Evolutionary conservation across 2,329 filamentous ascomycete species (phyloP), one percentile per base, ranked within the genome.

Genomic region (Elsinoe ampelina): DNA sequence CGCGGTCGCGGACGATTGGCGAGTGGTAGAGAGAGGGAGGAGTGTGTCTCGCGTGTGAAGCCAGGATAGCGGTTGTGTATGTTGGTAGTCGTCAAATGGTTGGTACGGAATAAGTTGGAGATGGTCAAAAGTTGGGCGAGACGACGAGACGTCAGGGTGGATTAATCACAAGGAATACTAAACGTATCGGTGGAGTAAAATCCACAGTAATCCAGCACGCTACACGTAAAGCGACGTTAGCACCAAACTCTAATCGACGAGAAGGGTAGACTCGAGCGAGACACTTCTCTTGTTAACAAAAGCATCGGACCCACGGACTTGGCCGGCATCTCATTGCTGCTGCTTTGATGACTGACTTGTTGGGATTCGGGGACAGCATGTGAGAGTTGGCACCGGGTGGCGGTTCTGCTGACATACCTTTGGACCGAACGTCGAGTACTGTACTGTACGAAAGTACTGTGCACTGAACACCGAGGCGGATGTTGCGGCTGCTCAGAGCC

Each of bases 11-110:
- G 62, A 68, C 64, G 59, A 69, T 68, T 58, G 77, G 76, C 64
- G 78, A 80, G 70, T 76, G 72, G 66, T 74, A 75, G 67, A 77
- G 72, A 65, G 76, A 74, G 64, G 75, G 77, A 63, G 76, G 75
- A 59, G 67, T 72, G 61, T 45, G 22, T 36, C 22, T 32, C 50
- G 75, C 73, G 67, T 73, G 72, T 66, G 75, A 76, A 73, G 77
- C 76, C 72, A 78, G 77, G 43, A 30, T 58, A 36, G 56, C 58
- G 58, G 58, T 57, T 41, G 36, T 45, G 30, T 17, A 32, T 30
- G 48, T 52, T 36, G 48, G 32, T 15, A 15, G n/a, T n/a, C n/a
- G n/a, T n/a, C n/a, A 15, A 36, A 17, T 38, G 35, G 20, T 20
- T 35, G 36, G 30, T 22, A 10, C 10, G 22, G 36, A 32, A 15